These are phyloP conservation scores for Lepidopterella palustris DNA, from an alignment of 495 filamentous ascomycete genomes.

Conservation along the genomic window DNA sequence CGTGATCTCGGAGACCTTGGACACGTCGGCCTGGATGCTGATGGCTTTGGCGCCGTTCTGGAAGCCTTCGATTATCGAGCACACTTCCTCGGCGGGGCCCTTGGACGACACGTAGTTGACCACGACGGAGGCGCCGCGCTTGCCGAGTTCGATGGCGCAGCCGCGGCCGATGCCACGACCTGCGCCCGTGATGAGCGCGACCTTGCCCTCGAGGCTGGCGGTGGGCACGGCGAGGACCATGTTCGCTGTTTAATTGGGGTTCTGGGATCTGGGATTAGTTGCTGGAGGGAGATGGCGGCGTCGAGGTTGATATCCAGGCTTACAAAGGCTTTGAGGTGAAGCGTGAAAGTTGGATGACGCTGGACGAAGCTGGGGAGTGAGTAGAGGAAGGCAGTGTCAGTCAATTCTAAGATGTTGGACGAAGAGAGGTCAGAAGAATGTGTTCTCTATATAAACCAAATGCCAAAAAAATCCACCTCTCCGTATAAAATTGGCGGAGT, in stretches of 20 bases:
- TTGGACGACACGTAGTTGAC: constrained; percentile 70
- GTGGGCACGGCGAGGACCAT: constrained; percentile 34
- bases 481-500: constrained; percentile 9
- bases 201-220: constrained; percentile 53
- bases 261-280: no score
- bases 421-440: no score
- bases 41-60: constrained; percentile 54
- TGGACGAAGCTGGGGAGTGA: not conserved
- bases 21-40: constrained; percentile 67
- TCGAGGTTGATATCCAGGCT: no score
- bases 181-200: constrained; percentile 62
- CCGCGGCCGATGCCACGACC: constrained; percentile 58
- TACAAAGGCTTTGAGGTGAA: not conserved
- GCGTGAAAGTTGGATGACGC: not conserved
- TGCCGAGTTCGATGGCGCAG: constrained; percentile 69
- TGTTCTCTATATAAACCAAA: constrained; percentile 26
- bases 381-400: not conserved
- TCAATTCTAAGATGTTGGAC: no score
- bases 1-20: constrained; percentile 56
- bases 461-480: no score
- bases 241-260: constrained; percentile 1
- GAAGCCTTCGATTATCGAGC: constrained; percentile 52
- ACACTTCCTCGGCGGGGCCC: constrained; percentile 56
- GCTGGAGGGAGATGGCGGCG: no score
- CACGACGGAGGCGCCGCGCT: constrained; percentile 62